Evolutionary conservation across 2,329 filamentous ascomycete genomes (phyloP), one percentile per base, ranked within the genome.

Genomic region (Fusarium luffae): DNA sequence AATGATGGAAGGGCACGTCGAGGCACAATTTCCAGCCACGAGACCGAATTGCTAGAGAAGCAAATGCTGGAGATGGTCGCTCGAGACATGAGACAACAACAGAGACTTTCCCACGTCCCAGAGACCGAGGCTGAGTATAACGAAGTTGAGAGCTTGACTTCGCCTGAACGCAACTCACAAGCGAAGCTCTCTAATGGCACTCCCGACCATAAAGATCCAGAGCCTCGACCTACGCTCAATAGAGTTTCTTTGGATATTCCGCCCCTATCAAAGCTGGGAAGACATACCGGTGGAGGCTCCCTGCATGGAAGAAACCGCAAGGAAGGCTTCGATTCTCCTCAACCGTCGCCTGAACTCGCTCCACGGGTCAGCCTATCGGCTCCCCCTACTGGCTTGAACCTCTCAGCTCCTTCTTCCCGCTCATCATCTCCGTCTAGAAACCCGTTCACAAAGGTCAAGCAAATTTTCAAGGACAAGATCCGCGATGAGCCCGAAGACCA

Each of bases 361-460:
- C 76, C 82, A 7, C 69, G 83, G 77, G 76, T 84, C 63, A 79
- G 87, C 73, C 79, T 81, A 3, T 83, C 86, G 32, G 85, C 90
- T 54, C 88, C 88, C 6, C 85, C 85, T 14, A 86, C 90, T 63
- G 86, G 86, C 23, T 84, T 87, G 68, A 89, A 92, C 59, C 77
- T 91, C 11, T 92, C 91, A 5, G 86, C 89, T 3, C 82, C 85
- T 5, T 83, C 83, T 10, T 93, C 90, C 73, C 86, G 91, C 25
- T 84, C 87, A 3, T 82, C 83, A 4, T 93, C 92, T 9, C 91
- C 91, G 30, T 81, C 83, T 0, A 86, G 89, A 54, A 91, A 88
- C 56, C 85, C 87, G 1, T 80, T 89, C 61, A 80, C 80, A 28
- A 88, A 84, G 71, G 85, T 88, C 57, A 88, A 85, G 74, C 82